A percentile compares a stretch with the other conserved stretches of the same genome.
These are phyloP conservation scores for Urtica urens DNA, from an alignment of 306 rosid species.

Conservation along the genomic window DNA sequence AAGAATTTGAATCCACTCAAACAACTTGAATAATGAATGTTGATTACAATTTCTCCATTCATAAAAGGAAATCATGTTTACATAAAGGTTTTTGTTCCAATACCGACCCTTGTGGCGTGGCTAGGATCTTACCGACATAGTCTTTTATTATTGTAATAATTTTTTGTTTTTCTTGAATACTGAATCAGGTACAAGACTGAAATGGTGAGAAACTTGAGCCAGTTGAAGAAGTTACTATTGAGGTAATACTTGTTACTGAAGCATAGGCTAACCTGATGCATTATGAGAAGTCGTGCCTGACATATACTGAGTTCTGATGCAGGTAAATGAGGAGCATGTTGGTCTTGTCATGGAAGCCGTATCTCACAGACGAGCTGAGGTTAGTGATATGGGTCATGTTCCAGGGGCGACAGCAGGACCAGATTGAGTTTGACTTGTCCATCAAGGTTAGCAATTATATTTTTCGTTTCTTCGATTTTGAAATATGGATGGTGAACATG, in stretches of 20 bases:
- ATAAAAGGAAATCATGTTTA: no score
- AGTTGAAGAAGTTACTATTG: conserved; percentile 86
- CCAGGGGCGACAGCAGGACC: conserved; percentile 79
- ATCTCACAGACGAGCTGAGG: conserved; percentile 89
- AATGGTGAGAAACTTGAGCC: conserved; percentile 76
- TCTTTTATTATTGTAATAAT: no score
- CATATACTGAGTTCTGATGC: conserved; percentile 17
- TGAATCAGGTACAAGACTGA: background rate
- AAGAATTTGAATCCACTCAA: no score
- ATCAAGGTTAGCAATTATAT: conserved; percentile 68
- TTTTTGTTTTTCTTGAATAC: no score
- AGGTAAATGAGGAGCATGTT: conserved; percentile 94
- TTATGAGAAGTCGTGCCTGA: conserved; percentile 11
- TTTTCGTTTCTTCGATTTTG: no score
- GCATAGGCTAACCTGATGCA: conserved; percentile 6
- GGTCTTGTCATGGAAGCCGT: conserved; percentile 95
- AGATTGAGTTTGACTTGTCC: conserved; percentile 82
- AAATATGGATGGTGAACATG: no score
- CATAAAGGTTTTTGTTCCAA: no score
- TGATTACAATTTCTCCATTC: no score
- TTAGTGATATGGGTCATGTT: conserved; percentile 92
- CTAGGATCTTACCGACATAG: no score
- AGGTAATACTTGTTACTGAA: conserved; percentile 37
- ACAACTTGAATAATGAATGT: no score
- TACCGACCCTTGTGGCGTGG: no score